phyloP scores from a whole-genome alignment of 805 yeast species.

The Ogataea henricii region DNA sequence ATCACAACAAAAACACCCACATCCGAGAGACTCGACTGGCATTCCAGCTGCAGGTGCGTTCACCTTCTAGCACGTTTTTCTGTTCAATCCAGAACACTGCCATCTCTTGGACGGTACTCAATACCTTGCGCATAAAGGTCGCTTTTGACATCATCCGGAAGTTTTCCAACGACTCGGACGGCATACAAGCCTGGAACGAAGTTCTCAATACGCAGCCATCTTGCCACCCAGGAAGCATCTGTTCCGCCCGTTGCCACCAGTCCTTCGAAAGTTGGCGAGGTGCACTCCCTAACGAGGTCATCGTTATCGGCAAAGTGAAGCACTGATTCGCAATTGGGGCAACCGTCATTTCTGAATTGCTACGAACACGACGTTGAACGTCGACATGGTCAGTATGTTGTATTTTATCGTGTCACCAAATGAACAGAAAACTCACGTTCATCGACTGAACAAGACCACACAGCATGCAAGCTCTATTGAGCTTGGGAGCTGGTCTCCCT shows the following conservation, averaged over 20 bases:
- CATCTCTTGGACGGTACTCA: slow-evolving; percentile 92
- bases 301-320: slow-evolving; percentile 78
- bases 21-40: neutral
- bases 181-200: slow-evolving; percentile 92
- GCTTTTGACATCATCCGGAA: slow-evolving; percentile 82
- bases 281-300: slow-evolving; percentile 82
- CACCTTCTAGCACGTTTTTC: too few species aligned
- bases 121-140: slow-evolving; percentile 75
- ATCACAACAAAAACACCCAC: too few species aligned
- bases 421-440: slow-evolving; percentile 43
- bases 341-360: slow-evolving; percentile 80
- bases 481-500: slow-evolving; percentile 48
- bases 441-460: slow-evolving; percentile 91
- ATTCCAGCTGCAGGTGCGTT: neutral
- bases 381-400: slow-evolving; percentile 1
- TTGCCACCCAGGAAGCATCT: slow-evolving; percentile 89
- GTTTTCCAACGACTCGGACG: slow-evolving; percentile 85
- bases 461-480: slow-evolving; percentile 95
- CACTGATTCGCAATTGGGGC: slow-evolving; percentile 95
- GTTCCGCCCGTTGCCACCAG: slow-evolving; percentile 87
- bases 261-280: slow-evolving; percentile 96
- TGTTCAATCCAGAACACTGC: slow-evolving; percentile 51
- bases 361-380: slow-evolving; percentile 10
- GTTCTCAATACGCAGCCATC: slow-evolving; percentile 90
- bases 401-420: neutral